These are phyloP conservation scores for Knoxia roxburghii DNA, from an alignment of 257 asterid species.

Conservation along the genomic window DNA sequence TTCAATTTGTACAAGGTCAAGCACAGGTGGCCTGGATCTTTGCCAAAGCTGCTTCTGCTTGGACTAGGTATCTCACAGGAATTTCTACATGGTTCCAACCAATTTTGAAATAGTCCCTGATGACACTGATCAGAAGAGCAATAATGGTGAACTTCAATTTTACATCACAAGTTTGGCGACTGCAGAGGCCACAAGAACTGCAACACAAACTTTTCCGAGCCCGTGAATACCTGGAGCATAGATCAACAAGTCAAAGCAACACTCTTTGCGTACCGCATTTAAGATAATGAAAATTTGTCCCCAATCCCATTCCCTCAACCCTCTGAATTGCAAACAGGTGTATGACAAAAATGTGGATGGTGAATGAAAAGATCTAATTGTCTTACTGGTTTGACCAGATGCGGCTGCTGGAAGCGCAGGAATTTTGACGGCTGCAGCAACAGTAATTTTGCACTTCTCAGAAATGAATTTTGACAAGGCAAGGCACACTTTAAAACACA, in stretches of 20 bases:
- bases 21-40: neutral
- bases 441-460: conserved; percentile 7
- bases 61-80: conserved; percentile 1
- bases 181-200: neutral
- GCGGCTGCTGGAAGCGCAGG: conserved; percentile 99
- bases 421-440: conserved; percentile 65
- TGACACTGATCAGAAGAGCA: neutral
- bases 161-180: conserved; percentile 3
- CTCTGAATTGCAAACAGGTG: too few relatives aligned
- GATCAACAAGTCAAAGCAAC: neutral
- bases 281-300: neutral
- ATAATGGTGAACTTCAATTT: neutral
- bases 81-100: neutral
- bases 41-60: neutral
- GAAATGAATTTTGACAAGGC: neutral
- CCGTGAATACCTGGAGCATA: conserved; percentile 14
- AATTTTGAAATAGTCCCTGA: neutral
- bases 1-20: conserved; percentile 16
- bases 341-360: neutral
- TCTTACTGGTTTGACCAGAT: conserved; percentile 81
- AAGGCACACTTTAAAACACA: neutral
- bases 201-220: neutral
- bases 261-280: too few relatives aligned
- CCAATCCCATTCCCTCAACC: too few relatives aligned
- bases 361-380: neutral